Percentiles rank a stretch among this genome's conserved stretches.
phyloP scores from a whole-genome alignment of 2,329 filamentous ascomycete genomes.

The Neospermospora avenae region DNA sequence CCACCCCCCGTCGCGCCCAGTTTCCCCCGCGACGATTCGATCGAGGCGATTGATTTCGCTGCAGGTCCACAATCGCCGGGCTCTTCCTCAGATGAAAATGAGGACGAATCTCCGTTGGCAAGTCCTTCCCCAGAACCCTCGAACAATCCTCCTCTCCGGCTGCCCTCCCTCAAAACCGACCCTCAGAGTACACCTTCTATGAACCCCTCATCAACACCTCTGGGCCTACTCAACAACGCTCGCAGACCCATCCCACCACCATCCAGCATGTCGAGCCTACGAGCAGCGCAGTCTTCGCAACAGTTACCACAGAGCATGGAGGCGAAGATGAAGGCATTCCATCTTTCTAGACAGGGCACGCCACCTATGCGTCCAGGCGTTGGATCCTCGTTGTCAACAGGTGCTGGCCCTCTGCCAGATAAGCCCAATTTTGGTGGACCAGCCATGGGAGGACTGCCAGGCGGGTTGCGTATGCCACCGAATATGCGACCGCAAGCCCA shows the following conservation, averaged over 20 bases:
- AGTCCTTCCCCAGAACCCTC: conserved; percentile 18
- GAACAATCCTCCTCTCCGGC: conserved; percentile 42
- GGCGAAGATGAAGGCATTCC: conserved; percentile 68
- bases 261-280: conserved; percentile 12
- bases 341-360: conserved; percentile 60
- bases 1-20: conserved; percentile 14
- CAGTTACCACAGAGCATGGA: conserved; percentile 60
- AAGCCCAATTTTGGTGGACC: conserved; percentile 19
- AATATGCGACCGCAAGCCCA: conserved; percentile 46
- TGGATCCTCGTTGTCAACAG: conserved; percentile 35
- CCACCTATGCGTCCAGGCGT: conserved; percentile 38
- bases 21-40: conserved; percentile 23
- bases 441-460: conserved; percentile 40
- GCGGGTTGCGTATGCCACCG: conserved; percentile 41
- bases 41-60: conserved; percentile 29
- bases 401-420: conserved; percentile 30
- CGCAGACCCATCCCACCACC: conserved; percentile 45
- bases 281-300: conserved; percentile 34
- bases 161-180: conserved; percentile 59
- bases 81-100: conserved; percentile 12
- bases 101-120: conserved; percentile 16
- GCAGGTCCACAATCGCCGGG: conserved; percentile 16
- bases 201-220: conserved; percentile 78
- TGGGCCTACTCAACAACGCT: conserved; percentile 70
- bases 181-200: conserved; percentile 54